Evolutionary conservation across 345 rosid genomes (phyloP), one percentile per base, ranked within the genome.

Genomic region (Boechera divaricarpa): DNA sequence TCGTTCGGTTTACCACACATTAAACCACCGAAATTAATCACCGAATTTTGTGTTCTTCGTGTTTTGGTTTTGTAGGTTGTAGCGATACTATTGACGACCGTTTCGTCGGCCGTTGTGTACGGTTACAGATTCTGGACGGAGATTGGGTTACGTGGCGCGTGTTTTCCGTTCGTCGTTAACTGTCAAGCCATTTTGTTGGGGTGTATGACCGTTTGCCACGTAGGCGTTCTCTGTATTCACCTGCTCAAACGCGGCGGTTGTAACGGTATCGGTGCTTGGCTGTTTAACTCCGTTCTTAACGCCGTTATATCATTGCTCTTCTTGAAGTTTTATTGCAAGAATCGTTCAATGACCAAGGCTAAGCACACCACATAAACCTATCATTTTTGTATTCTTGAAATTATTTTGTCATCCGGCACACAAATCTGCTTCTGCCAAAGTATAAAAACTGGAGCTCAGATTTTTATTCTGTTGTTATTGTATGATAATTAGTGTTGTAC

Each of bases 71-170:
- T 59, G 29, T 91, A 94, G 83, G 96, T 92, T 0, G 65, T 89
- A 8, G 97, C 94, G 33, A 94, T 94, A 75, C 69, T 92, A 0
- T 45, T 87, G 35, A 82, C 89, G 54, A 90, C 98, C 31, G 49
- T 89, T 41, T 77, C 86, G n/a, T 87, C 89, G 86, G 74, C 87
- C 33, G 87, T 91, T 2, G 90, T 89, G 0, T 95, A 92, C 73
- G 99, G 98, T 6, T 95, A 92, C 82, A 84, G 96, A n/a, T 95
- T 95, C 79, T 95, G 92, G 99, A 92, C 90, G 26, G 97, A 89
- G 47, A 80, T 88, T 0, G 99, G 98, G 35, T 70, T 95, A 63
- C 96, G 87, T 0, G 55, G 85, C n/a, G 98, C 94, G 9, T 76
- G 92, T 57, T 88, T 83, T 57, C 93, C 93, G 12, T 86, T 92